Percentiles rank a stretch among this genome's conserved stretches.
These are phyloP conservation scores for Dictyostelium firmibasis DNA, from an alignment of 78 protist species.

Conservation along the genomic window DNA sequence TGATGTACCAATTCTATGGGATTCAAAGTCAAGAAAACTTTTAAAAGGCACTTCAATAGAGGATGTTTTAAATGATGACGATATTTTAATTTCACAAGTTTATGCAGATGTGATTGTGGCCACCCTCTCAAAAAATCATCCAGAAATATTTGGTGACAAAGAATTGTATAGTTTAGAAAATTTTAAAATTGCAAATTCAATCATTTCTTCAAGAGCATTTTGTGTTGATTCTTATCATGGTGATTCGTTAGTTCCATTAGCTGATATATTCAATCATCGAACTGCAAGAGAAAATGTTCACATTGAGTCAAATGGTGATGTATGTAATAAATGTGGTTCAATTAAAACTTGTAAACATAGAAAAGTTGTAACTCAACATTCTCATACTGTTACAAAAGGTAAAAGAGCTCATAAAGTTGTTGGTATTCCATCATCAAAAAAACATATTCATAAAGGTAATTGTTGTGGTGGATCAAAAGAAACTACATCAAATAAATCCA, in stretches of 20 bases:
- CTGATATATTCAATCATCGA: slow-evolving; percentile 66
- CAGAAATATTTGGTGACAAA: slow-evolving; percentile 30
- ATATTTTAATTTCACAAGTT: not conserved
- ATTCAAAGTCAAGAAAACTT: not conserved
- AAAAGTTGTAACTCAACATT: not conserved
- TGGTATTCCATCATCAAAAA: not conserved
- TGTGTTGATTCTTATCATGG: slow-evolving; percentile 67
- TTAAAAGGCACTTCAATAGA: slow-evolving; percentile 35
- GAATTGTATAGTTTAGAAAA: not conserved
- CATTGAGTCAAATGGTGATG: slow-evolving; percentile 58
- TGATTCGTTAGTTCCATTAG: slow-evolving; percentile 63
- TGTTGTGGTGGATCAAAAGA: not conserved
- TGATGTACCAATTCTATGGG: slow-evolving; percentile 68
- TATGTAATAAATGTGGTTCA: slow-evolving; percentile 60
- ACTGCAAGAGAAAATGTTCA: slow-evolving; percentile 68
- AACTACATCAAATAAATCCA: not conserved
- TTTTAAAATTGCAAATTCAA: slow-evolving; percentile 38
- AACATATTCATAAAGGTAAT: not conserved
- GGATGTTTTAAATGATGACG: slow-evolving; percentile 5
- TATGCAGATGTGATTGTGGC: not conserved
- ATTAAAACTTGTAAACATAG: slow-evolving; percentile 46
- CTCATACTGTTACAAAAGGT: not conserved
- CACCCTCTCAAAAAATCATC: slow-evolving; percentile 19
- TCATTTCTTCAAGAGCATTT: slow-evolving; percentile 70
- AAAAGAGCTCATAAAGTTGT: not conserved